Percentiles rank a stretch among this genome's conserved stretches.
Evolutionary conservation across 495 filamentous ascomycete genomes (phyloP).

Genomic region (Xylaria nigripes): DNA sequence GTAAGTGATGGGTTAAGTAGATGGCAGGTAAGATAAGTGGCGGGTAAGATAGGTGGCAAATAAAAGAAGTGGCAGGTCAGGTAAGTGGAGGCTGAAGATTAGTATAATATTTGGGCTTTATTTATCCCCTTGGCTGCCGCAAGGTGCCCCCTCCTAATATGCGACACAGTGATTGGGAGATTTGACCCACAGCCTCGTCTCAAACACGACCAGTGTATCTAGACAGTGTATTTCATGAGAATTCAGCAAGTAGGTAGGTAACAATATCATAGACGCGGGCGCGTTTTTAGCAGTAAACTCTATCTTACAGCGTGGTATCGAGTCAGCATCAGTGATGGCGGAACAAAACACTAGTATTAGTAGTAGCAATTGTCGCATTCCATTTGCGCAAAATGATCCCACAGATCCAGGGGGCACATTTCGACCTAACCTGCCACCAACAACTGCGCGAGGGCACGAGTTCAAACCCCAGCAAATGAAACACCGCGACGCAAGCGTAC

Average conservation of each 20-base stretch:
- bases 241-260: no score
- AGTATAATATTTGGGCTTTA: no score
- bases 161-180: not conserved
- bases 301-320: not conserved
- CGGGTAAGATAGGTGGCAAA: no score
- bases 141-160: not conserved
- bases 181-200: not conserved
- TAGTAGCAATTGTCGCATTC: not conserved
- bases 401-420: not conserved
- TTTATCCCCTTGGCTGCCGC: not conserved
- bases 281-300: not conserved
- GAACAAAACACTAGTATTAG: not conserved
- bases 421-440: not conserved
- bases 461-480: not conserved
- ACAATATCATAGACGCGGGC: no score
- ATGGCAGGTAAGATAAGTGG: no score
- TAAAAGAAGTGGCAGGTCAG: no score
- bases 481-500: not conserved
- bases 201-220: not conserved
- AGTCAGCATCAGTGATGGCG: not conserved
- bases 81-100: no score
- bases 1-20: no score
- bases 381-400: not conserved
- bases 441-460: not conserved
- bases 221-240: not conserved